These are phyloP conservation scores for Penicillium taxi DNA, from an alignment of 495 filamentous ascomycete species.

Conservation along the genomic window DNA sequence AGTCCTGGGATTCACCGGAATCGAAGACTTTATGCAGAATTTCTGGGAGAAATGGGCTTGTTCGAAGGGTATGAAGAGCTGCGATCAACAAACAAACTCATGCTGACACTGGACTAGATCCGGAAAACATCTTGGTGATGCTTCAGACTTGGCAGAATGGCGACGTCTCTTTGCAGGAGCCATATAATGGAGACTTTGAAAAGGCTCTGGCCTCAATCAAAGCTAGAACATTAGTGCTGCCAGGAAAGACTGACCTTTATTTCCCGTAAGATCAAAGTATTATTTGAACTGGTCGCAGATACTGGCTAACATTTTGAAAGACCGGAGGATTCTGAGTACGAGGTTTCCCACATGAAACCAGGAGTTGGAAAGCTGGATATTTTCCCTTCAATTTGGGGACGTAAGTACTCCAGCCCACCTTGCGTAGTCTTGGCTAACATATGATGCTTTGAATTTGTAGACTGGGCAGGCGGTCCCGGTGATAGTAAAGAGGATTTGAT, in stretches of 20 bases:
- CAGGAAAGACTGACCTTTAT: conserved; percentile 61
- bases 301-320: conserved; percentile 22
- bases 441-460: conserved; percentile 15
- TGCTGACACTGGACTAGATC: conserved; percentile 45
- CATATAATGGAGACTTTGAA: conserved; percentile 57
- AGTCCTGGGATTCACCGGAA: conserved; percentile 48
- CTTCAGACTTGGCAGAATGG: conserved; percentile 67
- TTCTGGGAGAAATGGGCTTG: conserved; percentile 70
- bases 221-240: conserved; percentile 58
- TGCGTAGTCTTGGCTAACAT: background rate
- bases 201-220: conserved; percentile 59
- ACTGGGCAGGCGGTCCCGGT: conserved; percentile 57
- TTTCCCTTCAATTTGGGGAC: conserved; percentile 63
- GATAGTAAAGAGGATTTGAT: conserved; percentile 55
- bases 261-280: conserved; percentile 49
- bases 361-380: conserved; percentile 49
- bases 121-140: conserved; percentile 60
- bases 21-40: conserved; percentile 62
- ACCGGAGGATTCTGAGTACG: conserved; percentile 61
- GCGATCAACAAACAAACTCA: background rate
- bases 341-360: conserved; percentile 54
- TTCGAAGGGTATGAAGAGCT: conserved; percentile 44
- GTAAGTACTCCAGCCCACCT: conserved; percentile 32
- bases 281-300: background rate
- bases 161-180: conserved; percentile 54